These are phyloP conservation scores for Fagus sylvatica DNA, from an alignment of 306 rosid genomes.

Conservation along the genomic window DNA sequence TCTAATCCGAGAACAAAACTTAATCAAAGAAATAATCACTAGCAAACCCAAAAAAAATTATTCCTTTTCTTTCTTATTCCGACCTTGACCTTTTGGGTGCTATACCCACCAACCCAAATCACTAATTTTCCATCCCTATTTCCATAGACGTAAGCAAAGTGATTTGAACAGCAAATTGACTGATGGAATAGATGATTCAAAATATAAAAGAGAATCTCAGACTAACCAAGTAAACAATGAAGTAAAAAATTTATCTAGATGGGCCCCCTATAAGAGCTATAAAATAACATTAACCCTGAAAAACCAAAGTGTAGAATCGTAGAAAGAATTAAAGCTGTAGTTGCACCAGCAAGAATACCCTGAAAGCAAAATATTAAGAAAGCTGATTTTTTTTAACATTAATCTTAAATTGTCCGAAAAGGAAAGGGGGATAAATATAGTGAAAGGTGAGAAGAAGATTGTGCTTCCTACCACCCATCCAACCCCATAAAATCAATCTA, in stretches of 20 bases:
- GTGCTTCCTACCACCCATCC: constrained; percentile 88
- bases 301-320: constrained; percentile 21
- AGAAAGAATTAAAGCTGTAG: constrained; percentile 31
- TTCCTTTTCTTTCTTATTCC: constrained; percentile 34
- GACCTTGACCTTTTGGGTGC: constrained; percentile 57
- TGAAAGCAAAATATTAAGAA: neutral
- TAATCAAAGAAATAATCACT: constrained; percentile 42
- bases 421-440: neutral
- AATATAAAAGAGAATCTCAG: constrained; percentile 4
- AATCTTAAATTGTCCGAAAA: constrained; percentile 17
- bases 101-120: constrained; percentile 60
- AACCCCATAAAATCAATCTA: constrained; percentile 33
- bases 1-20: constrained; percentile 25
- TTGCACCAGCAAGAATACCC: constrained; percentile 35
- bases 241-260: constrained; percentile 5
- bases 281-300: constrained; percentile 36
- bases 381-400: constrained; percentile 11
- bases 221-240: neutral
- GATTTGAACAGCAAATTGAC: constrained; percentile 21
- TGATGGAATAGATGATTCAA: constrained; percentile 1
- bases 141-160: constrained; percentile 36
- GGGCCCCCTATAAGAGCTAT: constrained; percentile 41
- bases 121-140: constrained; percentile 38
- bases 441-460: constrained; percentile 14
- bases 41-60: constrained; percentile 39